Base-by-base conservation (phyloP, 805 yeast genomes). In the Starmerella apicola region DNA sequence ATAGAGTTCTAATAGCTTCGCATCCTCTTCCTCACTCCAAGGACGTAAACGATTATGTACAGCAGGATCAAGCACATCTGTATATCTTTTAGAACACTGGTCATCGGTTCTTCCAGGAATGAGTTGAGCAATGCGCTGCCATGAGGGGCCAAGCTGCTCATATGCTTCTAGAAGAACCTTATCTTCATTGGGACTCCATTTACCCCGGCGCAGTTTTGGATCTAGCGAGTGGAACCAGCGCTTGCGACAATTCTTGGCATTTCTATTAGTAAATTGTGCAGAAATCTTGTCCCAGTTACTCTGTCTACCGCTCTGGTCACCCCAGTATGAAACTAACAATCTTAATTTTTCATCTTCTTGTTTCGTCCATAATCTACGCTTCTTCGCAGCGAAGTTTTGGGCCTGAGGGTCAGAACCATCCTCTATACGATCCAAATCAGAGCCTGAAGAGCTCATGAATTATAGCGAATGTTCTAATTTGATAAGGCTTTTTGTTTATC, bases 61-160 rank as follows among this genome's bases (percentile, higher is more conserved):
- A 21, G 65, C 67, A 5, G 96, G 95, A 51, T 83, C 91, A 43
- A 86, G 59, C 2, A 84, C 95, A 53, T 86, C 96, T 13, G 78
- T 74, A 56, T 82, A 86, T 51, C 96, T 64, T 54, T 86, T 86
- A 2, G 94, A 82, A 64, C 97, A 86, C 62, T 86, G 96, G 58
- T 85, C 95, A 53, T 85, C 95, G 0, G 94, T 86, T 55, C 96
- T 67, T 4, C 95, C 94, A 3, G 74, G 72, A 10, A 86, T 80
- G 38, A 72, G 77, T 37, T 67, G 61, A 0, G 94, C 76, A 9
- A 86, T 85, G 51, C 78, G 78, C 46, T 81, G 81, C 96, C 96
- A 86, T 23, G 76, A 71, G 0, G 94, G 70, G 0, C 96, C 96
- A 55, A 72, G 69, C 48, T 66, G 69, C 36, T 70, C 63, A 56